Conservation (phyloP, 1,284 basidiomycete species). For the Fereydounia khargensis region DNA sequence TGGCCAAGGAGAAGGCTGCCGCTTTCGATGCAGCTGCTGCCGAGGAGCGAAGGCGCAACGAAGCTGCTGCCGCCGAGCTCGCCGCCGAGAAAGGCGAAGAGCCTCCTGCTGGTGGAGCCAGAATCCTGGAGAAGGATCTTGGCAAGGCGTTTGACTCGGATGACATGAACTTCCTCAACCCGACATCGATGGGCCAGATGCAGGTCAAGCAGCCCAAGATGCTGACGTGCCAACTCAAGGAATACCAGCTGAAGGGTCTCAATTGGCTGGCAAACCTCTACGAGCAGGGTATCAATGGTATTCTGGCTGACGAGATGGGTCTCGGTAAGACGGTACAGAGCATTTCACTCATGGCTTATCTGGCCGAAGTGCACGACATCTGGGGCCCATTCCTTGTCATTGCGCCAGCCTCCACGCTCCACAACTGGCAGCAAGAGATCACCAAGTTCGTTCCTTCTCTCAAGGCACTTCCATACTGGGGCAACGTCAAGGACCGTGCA, state of each 20-base stretch:
- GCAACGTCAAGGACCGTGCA: constrained; percentile 91
- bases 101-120: constrained; percentile 8
- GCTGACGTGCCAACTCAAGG: constrained; percentile 94
- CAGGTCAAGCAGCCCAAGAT: constrained; percentile 88
- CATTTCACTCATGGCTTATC: constrained; percentile 91
- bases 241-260: constrained; percentile 96
- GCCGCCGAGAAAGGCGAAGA: constrained; percentile 11
- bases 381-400: constrained; percentile 99
- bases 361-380: constrained; percentile 95
- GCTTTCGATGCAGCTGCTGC: constrained; percentile 82
- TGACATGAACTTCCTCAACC: constrained; percentile 99
- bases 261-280: constrained; percentile 98
- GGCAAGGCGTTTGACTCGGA: constrained; percentile 64
- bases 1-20: constrained; percentile 76
- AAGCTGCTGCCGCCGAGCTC: constrained; percentile 60
- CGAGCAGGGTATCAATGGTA: constrained; percentile 81
- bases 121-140: constrained; percentile 43
- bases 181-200: constrained; percentile 79
- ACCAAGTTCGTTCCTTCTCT: constrained; percentile 89
- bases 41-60: constrained; percentile 68
- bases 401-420: constrained; percentile 92
- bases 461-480: constrained; percentile 98
- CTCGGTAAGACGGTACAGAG: constrained; percentile 87
- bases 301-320: constrained; percentile 77
- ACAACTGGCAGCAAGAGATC: constrained; percentile 99